Base-by-base conservation (phyloP, 345 rosid genomes). In the Diplotaxis tenuifolia region DNA sequence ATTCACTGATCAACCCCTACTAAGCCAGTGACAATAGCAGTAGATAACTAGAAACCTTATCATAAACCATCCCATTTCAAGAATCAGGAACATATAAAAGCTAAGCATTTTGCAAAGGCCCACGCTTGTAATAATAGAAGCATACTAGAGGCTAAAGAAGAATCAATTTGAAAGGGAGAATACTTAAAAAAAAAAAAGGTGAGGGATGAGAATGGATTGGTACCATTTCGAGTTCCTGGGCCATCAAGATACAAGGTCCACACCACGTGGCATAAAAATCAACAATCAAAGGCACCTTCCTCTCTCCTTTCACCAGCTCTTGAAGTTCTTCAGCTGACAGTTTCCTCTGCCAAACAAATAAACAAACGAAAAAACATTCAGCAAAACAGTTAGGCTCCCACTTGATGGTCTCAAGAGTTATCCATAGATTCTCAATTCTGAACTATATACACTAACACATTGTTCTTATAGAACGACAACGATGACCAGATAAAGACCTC, bases 241-340 rank as follows among this genome's bases (percentile, higher is more conserved):
- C 96, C 96, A 89, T 91, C 82, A 88, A 79, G 77, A 89, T 86
- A 77, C 96, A 94, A 49, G 98, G 98, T 53, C 98, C 97, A 77
- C 98, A 89, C 98, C 97, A 91, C 1, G 97, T 89, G 1, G 98
- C 97, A 72, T 91, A 88, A 86, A 94, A 91, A 81, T 94, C 97
- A 42, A 94, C 86, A 74, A 91, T 76, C 16, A 94, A 64, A 1
- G 96, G 98, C 36, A 88, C 93, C 14, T 57, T 82, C 71, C 96
- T 87, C 62, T 89, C 89, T 68, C 95, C 96, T 80, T 84, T 91
- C 62, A 89, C 91, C 71, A 91, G 76, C 28, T 89, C 96, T 79
- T 89, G 90, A 19, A 94, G 85, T 80, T 94, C 96, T 73, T 86
- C 70, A 32, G 95, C 88, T 54, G 97, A 86, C 70, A 84, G 21